Percentiles rank a stretch among this genome's conserved stretches.
Conservation (phyloP, 108 stramenopile genomes). For the Pseudonitzschia multiseries region DNA sequence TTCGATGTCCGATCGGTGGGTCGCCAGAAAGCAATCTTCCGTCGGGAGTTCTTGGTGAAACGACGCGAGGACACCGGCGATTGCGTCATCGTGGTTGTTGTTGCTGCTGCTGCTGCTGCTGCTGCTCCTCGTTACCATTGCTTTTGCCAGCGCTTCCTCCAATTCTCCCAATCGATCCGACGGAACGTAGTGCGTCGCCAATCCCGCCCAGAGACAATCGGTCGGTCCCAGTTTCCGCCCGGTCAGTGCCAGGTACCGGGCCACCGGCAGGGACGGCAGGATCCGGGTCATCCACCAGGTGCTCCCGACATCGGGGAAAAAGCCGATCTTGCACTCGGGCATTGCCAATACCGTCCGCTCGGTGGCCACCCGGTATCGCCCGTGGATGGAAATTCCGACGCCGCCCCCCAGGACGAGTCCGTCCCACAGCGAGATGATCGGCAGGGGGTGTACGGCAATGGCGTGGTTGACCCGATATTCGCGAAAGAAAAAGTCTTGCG, state of each 20-base stretch:
- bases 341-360: conserved; percentile 93
- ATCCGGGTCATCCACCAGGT: conserved; percentile 89
- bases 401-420: conserved; percentile 99
- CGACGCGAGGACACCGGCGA: conserved; percentile 23
- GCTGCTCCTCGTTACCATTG: conserved; percentile 12
- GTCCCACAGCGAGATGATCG: conserved; percentile 93
- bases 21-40: conserved; percentile 44
- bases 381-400: conserved; percentile 92
- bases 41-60: conserved; percentile 40
- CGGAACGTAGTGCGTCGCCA: conserved; percentile 94
- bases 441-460: conserved; percentile 41
- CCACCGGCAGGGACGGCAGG: conserved; percentile 51
- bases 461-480: conserved; percentile 89
- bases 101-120: background rate
- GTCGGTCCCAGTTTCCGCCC: conserved; percentile 78
- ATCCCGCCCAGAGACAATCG: conserved; percentile 86
- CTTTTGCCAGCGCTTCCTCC: conserved; percentile 47
- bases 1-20: conserved; percentile 54
- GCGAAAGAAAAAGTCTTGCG: conserved; percentile 76
- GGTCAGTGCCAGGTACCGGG: conserved; percentile 91
- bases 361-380: conserved; percentile 91
- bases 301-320: conserved; percentile 97
- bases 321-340: conserved; percentile 97
- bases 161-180: conserved; percentile 63
- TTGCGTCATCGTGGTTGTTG: conserved; percentile 17